Base-by-base conservation (phyloP, 2,329 filamentous ascomycete genomes). In the Monilinia polystroma region DNA sequence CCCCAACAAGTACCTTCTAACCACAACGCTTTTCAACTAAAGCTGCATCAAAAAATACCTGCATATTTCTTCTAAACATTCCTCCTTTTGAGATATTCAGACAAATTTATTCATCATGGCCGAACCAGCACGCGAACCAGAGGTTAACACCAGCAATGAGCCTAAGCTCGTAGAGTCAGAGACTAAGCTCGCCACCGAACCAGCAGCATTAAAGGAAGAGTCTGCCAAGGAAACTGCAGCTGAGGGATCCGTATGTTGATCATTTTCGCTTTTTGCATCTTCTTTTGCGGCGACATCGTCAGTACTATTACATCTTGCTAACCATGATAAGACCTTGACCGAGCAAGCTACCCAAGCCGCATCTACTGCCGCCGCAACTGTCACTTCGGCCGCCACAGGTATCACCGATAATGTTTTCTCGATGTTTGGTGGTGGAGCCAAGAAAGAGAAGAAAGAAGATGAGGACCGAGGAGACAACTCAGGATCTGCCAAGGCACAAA, bases 381-480 rank as follows among this genome's bases (percentile, higher is more conserved):
- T 80, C 29, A 78, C 77, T 53, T 64, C 78, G 66, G 77, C 79
- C 59, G 75, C 78, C 63, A 74, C 75, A 56, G 79, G 79, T 69
- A 80, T 81, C 45, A 76, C 77, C 23, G 86, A 86, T 11, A 84
- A 86, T 73, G 91, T 98, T 72, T 98, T 98, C 84, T 94, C 92
- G 80, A 98, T 99, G 95, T 99, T 99, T 78, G 95, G 95, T 74
- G 95, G 95, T 71, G 95, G 95, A 70, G 91, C 91, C 69, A 96
- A 96, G 87, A 98, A 97, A 84, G 92, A 95, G 83, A 93, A 92
- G 85, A 96, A 95, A 85, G 88, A 89, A 71, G 83, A 90, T 43
- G 91, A 91, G 76, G 92, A 91, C 73, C 89, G 88, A 71, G 90
- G 93, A 72, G 93, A 97, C 79, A 91, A 88, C 78, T 96, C 92